Conservation (phyloP, 345 rosid species). For the Ceriops zippeliana region DNA sequence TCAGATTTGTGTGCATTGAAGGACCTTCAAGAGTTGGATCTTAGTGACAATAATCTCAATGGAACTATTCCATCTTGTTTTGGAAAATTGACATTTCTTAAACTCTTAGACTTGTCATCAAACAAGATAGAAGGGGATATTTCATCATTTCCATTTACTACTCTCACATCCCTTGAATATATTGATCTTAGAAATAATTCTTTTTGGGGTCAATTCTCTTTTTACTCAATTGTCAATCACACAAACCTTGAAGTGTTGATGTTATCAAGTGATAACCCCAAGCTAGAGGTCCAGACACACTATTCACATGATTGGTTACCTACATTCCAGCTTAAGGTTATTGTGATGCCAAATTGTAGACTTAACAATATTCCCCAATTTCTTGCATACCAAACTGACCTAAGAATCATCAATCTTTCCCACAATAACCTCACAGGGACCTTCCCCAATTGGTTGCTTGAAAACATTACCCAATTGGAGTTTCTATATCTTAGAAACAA, state of each 20-base stretch:
- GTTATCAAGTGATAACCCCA: too few species aligned
- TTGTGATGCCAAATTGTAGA: background rate
- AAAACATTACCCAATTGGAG: background rate
- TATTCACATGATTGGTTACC: background rate
- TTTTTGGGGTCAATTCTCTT: background rate
- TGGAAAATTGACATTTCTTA: background rate
- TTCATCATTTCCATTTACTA: background rate
- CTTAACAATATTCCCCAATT: background rate
- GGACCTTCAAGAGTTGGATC: too few species aligned
- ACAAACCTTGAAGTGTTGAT: background rate
- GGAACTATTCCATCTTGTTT: too few species aligned
- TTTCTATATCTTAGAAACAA: background rate
- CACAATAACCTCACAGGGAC: too few species aligned
- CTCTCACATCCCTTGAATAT: background rate
- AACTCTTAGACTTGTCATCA: too few species aligned
- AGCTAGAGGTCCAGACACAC: background rate
- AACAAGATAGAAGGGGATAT: background rate
- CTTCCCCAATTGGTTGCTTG: too few species aligned
- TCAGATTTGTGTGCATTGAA: too few species aligned
- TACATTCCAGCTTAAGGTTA: background rate
- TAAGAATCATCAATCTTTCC: too few species aligned
- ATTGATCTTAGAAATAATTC: background rate
- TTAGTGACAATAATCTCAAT: too few species aligned
- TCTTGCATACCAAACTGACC: too few species aligned
- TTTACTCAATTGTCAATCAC: background rate